phyloP scores from a whole-genome alignment of 345 rosid species.

The Limnanthes douglasii region DNA sequence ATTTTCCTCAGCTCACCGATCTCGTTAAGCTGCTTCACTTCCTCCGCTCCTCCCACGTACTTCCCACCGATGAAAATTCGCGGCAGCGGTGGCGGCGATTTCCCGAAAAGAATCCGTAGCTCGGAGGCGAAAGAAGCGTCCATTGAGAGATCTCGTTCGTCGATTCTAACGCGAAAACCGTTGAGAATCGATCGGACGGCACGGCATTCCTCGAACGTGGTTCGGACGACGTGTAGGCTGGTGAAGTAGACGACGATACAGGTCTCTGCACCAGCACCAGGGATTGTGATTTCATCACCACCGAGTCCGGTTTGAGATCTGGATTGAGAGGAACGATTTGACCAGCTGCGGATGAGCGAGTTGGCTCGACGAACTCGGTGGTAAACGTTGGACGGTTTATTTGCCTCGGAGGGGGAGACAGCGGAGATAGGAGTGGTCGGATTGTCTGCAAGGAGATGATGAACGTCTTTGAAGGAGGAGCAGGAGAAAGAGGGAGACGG shows the following conservation, averaged over 20 bases:
- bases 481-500: conserved; percentile 21
- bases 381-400: conserved; percentile 23
- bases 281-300: conserved; percentile 3
- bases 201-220: conserved; percentile 69
- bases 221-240: conserved; percentile 59
- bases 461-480: conserved; percentile 66
- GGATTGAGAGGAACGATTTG: conserved; percentile 10
- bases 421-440: conserved; percentile 11
- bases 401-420: conserved; percentile 10
- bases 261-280: conserved; percentile 24
- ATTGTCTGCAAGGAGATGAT: conserved; percentile 32
- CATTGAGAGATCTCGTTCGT: conserved; percentile 88
- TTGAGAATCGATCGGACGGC: conserved; percentile 47
- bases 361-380: conserved; percentile 43
- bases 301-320: background rate
- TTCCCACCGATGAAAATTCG: conserved; percentile 71
- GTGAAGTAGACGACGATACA: conserved; percentile 75
- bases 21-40: conserved; percentile 62
- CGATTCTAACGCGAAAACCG: conserved; percentile 52
- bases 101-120: conserved; percentile 21
- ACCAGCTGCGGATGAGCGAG: conserved; percentile 35
- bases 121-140: conserved; percentile 47
- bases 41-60: conserved; percentile 84
- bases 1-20: conserved; percentile 75
- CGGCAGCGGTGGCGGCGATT: conserved; percentile 24